These are phyloP conservation scores for Sarocladium kiliense DNA, from an alignment of 2,329 filamentous ascomycete species.

Conservation along the genomic window DNA sequence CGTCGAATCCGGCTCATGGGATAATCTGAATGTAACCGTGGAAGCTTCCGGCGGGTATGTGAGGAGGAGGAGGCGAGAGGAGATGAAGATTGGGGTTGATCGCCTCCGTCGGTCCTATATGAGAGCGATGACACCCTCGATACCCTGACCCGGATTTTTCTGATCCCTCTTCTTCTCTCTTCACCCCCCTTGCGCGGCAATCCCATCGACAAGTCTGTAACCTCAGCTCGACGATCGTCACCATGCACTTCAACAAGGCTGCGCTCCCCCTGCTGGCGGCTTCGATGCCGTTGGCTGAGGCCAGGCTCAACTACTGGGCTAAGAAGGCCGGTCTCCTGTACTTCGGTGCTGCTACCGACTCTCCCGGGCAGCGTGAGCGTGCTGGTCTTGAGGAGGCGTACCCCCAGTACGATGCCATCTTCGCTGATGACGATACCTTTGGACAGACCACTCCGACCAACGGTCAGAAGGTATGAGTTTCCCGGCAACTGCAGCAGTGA, in stretches of 20 bases:
- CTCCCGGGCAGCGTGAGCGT: constrained; percentile 31
- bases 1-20: constrained; percentile 2
- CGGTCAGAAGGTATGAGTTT: constrained; percentile 38
- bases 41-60: constrained; percentile 4
- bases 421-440: constrained; percentile 51
- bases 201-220: background rate
- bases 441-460: constrained; percentile 59
- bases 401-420: constrained; percentile 46
- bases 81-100: background rate
- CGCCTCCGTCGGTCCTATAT: background rate
- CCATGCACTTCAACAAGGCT: constrained; percentile 18
- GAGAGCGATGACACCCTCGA: background rate
- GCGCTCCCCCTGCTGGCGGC: constrained; percentile 21
- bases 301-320: constrained; percentile 42
- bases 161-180: background rate
- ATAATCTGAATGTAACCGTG: constrained; percentile 7
- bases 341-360: constrained; percentile 59
- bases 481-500: too few relatives aligned
- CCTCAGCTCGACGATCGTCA: background rate
- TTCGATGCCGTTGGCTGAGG: constrained; percentile 22
- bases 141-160: background rate
- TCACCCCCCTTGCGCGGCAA: background rate
- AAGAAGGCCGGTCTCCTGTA: constrained; percentile 49
- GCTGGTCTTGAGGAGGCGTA: constrained; percentile 45
- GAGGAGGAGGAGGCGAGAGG: background rate